These are phyloP conservation scores for Phytophthora meadii DNA, from an alignment of 352 stramenopile species.

Conservation along the genomic window DNA sequence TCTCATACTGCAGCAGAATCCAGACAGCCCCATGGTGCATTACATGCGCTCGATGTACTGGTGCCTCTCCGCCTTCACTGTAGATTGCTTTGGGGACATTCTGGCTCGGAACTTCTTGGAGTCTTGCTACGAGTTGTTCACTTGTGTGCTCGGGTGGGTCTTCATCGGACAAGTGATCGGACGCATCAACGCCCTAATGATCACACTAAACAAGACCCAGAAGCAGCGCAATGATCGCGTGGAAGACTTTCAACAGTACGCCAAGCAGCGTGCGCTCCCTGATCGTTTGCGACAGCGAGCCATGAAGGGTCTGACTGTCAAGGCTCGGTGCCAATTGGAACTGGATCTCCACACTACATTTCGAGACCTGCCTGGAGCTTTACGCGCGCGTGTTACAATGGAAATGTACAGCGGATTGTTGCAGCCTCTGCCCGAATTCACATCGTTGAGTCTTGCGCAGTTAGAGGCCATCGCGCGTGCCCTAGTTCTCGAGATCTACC, in stretches of 20 bases:
- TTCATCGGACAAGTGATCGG: conserved; percentile 82
- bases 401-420: conserved; percentile 64
- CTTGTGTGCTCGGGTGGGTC: conserved; percentile 76
- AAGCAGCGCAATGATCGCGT: conserved; percentile 59
- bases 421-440: conserved; percentile 44
- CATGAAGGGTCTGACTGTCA: conserved; percentile 59
- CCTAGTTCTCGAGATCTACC: conserved; percentile 68
- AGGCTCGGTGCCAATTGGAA: conserved; percentile 58
- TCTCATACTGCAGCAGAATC: conserved; percentile 58
- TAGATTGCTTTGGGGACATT: conserved; percentile 82
- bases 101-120: conserved; percentile 69
- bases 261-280: conserved; percentile 60
- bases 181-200: conserved; percentile 74
- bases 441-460: conserved; percentile 44
- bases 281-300: conserved; percentile 48
- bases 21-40: conserved; percentile 53
- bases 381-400: conserved; percentile 50
- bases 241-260: conserved; percentile 78
- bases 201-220: conserved; percentile 64
- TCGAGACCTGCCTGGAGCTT: conserved; percentile 45
- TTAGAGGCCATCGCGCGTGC: conserved; percentile 57
- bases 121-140: conserved; percentile 62
- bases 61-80: conserved; percentile 79
- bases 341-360: conserved; percentile 50
- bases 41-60: conserved; percentile 86